Percentiles rank a stretch among this genome's conserved stretches.
Evolutionary conservation across 768 basidiomycete genomes (phyloP).

Genomic region (Rhizopogon rudus): DNA sequence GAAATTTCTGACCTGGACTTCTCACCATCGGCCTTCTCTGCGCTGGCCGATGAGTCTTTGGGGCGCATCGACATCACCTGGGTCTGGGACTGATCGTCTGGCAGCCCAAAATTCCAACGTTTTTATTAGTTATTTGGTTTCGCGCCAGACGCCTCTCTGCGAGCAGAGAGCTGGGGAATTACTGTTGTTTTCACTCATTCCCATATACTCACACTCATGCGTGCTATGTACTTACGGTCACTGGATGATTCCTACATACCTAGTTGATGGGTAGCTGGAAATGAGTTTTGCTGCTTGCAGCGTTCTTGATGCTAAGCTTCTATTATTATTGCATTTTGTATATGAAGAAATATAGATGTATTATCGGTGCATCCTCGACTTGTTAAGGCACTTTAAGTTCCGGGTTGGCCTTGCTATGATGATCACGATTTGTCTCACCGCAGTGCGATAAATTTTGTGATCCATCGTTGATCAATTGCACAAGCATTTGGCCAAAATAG

Average conservation of each 20-base stretch:
- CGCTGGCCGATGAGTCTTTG: conserved; percentile 35
- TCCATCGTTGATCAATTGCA: not conserved
- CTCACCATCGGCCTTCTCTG: conserved; percentile 50
- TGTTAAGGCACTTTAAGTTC: no score
- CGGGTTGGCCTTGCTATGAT: no score
- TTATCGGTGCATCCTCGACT: not conserved
- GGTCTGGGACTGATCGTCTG: conserved; percentile 32
- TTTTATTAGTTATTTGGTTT: conserved; percentile 22
- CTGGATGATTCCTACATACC: conserved; percentile 5
- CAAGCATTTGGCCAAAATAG: not conserved
- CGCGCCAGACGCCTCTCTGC: conserved; percentile 13
- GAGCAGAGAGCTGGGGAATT: conserved; percentile 23
- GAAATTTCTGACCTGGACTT: conserved; percentile 51
- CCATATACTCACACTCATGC: conserved; percentile 13
- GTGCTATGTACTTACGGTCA: conserved; percentile 18
- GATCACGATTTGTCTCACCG: not conserved
- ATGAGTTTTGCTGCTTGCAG: conserved; percentile 12
- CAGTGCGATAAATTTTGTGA: not conserved
- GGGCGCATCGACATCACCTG: conserved; percentile 58
- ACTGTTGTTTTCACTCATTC: not conserved
- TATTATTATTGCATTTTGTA: conserved; percentile 1
- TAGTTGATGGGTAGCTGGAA: conserved; percentile 24
- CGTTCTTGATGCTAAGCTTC: conserved; percentile 25
- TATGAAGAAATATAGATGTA: not conserved
- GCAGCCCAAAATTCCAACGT: not conserved